phyloP scores from a whole-genome alignment of 805 yeast genomes.

The Brettanomyces anomalus region DNA sequence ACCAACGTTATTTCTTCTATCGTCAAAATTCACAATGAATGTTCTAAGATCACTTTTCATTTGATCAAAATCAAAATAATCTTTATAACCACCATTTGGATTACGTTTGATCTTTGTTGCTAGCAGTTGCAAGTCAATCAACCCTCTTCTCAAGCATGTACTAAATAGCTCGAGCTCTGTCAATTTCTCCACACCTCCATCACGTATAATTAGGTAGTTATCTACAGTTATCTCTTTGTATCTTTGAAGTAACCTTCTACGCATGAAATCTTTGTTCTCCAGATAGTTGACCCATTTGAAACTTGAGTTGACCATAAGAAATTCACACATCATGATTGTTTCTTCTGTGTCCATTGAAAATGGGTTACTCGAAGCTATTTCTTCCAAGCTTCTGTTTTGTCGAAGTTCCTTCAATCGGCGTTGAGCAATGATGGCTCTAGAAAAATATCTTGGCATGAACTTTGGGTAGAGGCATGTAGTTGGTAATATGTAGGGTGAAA shows the following conservation, averaged over 20 bases:
- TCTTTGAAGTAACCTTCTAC: conserved; percentile 22
- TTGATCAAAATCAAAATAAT: conserved; percentile 10
- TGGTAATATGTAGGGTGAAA: conserved; percentile 51
- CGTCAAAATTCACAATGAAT: conserved; percentile 10
- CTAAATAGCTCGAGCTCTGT: conserved; percentile 40
- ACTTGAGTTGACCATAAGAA: conserved; percentile 17
- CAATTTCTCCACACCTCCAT: conserved; percentile 40
- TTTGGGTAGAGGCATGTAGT: conserved; percentile 51
- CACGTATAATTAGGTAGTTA: conserved; percentile 34
- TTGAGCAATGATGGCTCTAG: conserved; percentile 16
- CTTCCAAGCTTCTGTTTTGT: conserved; percentile 5
- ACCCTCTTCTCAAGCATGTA: conserved; percentile 48
- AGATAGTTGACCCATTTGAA: not conserved
- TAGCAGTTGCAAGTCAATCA: conserved; percentile 29
- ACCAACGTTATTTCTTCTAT: conserved; percentile 11
- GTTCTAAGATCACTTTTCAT: conserved; percentile 9
- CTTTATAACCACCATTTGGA: conserved; percentile 8
- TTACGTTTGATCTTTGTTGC: conserved; percentile 5
- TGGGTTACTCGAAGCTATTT: conserved; percentile 35
- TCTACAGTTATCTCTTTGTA: conserved; percentile 42
- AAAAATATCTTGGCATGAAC: conserved; percentile 33
- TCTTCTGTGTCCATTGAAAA: conserved; percentile 34
- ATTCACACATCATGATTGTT: conserved; percentile 24
- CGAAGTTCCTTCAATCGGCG: conserved; percentile 11
- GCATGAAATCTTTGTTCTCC: not conserved